Percentiles rank a stretch among this genome's conserved stretches.
phyloP scores from a whole-genome alignment of 2,329 filamentous ascomycete species.

The Trichoderma koningii region DNA sequence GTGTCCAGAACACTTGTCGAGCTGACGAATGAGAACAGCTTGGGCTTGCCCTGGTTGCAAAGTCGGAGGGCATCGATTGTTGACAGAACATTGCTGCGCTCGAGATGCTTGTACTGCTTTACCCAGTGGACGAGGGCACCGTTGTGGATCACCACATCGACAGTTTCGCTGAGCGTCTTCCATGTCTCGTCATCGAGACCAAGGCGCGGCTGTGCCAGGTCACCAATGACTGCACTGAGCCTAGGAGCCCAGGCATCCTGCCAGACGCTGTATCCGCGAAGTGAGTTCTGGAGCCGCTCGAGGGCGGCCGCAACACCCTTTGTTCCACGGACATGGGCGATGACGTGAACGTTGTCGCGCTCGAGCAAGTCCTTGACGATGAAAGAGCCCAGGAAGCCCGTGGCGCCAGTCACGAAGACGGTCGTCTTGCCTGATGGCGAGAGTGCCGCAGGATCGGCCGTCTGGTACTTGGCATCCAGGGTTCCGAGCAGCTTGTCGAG shows the following conservation, averaged over 20 bases:
- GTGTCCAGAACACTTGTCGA: conserved; percentile 76
- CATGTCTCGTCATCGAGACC: conserved; percentile 69
- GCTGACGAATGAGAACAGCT: conserved; percentile 78
- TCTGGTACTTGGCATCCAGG: conserved; percentile 48
- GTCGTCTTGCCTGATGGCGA: conserved; percentile 46
- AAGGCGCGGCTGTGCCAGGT: conserved; percentile 71
- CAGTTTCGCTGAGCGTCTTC: conserved; percentile 64
- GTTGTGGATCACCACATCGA: conserved; percentile 79
- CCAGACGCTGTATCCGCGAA: conserved; percentile 81
- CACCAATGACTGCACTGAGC: conserved; percentile 70
- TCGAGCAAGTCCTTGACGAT: conserved; percentile 74
- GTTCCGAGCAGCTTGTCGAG: conserved; percentile 52
- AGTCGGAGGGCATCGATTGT: conserved; percentile 76
- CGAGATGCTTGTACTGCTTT: conserved; percentile 70
- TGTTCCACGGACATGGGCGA: conserved; percentile 71
- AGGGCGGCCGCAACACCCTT: conserved; percentile 61
- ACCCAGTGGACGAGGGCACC: conserved; percentile 84
- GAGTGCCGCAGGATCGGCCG: conserved; percentile 41
- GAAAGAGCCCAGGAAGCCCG: conserved; percentile 75
- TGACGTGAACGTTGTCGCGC: conserved; percentile 48
- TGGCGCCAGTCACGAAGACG: conserved; percentile 84
- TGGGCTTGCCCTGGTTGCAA: conserved; percentile 75
- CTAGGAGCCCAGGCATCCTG: conserved; percentile 65
- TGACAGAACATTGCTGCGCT: conserved; percentile 74
- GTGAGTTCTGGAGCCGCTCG: conserved; percentile 66